Evolutionary conservation across 1,284 basidiomycete species (phyloP).

Genomic region (Cutaneotrichosporon sp.): DNA sequence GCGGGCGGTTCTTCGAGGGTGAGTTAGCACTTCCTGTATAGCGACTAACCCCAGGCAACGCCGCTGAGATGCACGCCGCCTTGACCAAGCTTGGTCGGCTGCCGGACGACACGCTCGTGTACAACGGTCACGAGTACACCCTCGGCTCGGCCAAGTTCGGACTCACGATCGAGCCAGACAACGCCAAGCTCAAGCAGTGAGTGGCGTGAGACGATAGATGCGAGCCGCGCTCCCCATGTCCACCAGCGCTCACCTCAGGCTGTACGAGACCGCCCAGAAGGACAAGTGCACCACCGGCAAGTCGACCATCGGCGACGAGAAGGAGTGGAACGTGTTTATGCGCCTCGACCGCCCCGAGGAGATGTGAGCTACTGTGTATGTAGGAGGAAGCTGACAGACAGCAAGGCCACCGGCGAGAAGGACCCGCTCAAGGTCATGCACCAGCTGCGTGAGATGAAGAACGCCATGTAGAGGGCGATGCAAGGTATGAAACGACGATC

Average conservation of each 20-base stretch:
- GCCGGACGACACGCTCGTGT: constrained; percentile 78
- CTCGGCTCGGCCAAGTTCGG: constrained; percentile 59
- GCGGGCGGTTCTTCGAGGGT: constrained; percentile 92
- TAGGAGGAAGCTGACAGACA: constrained; percentile 36
- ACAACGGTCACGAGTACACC: constrained; percentile 94
- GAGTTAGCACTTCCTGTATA: neutral
- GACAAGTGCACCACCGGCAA: constrained; percentile 52
- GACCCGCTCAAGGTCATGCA: constrained; percentile 66
- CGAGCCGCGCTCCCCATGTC: too few relatives aligned
- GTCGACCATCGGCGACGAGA: constrained; percentile 59
- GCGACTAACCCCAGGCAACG: constrained; percentile 60
- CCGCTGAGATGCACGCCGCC: constrained; percentile 78
- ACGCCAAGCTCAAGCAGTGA: constrained; percentile 45
- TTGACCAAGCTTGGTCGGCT: constrained; percentile 74
- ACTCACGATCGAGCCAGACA: constrained; percentile 46
- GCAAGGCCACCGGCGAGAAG: constrained; percentile 57
- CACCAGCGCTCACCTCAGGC: constrained; percentile 24
- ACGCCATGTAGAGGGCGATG: constrained; percentile 59
- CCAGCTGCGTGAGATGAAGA: constrained; percentile 78
- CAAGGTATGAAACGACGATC: neutral
- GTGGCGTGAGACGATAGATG: too few relatives aligned
- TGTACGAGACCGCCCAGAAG: constrained; percentile 39
- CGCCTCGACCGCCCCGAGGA: constrained; percentile 48
- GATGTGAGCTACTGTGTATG: constrained; percentile 34
- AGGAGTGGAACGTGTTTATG: constrained; percentile 58